Base-by-base conservation (phyloP, 2,329 filamentous ascomycete genomes). In the Beauveria medogensis region DNA sequence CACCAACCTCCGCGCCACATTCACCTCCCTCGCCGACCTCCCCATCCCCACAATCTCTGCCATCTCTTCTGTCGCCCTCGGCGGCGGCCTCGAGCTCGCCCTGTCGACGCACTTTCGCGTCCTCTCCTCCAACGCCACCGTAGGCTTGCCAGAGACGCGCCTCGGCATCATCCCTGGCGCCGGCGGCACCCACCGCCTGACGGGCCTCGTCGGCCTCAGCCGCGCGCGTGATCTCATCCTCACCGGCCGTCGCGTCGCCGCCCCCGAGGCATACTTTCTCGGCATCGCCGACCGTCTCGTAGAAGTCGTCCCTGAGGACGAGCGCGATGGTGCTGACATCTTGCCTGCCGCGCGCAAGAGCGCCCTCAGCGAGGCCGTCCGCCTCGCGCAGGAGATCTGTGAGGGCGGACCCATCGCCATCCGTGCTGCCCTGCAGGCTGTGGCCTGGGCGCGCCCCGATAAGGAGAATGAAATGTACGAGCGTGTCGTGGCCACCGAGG, bases 91-190 rank as follows among this genome's bases (percentile, higher is more conserved):
- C 65, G 94, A 99, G 76, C 84, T 99, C 58, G 93, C 92, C 2
- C 85, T 99, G 7, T 87, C 89, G 66, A 96, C 93, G 1, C 87
- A 94, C 74, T 86, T 99, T 74, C 91, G 94, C 66, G 88, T 99
- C 57, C 87, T 97, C 66, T 83, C 87, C 37, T 91, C 90, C 44
- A 89, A 87, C 40, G 89, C 91, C 18, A 78, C 81, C 26, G 85
- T 99, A 59, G 92, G 86, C 0, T 84, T 97, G 5, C 94, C 94
- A 1, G 94, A 99, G 73, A 97, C 94, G 1, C 83, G 92, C 2
- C 82, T 99, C 2, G 94, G 89, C 60, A 99, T 99, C 71, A 89
- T 99, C 65, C 94, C 94, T 3, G 94, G 94, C 62, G 94, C 93
- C 2, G 94, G 94, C 48, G 94, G 93, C 63, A 97, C 93, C 1